Evolutionary conservation across 495 filamentous ascomycete genomes (phyloP), one percentile per base, ranked within the genome.

Genomic region (Penicillium chermesinum): DNA sequence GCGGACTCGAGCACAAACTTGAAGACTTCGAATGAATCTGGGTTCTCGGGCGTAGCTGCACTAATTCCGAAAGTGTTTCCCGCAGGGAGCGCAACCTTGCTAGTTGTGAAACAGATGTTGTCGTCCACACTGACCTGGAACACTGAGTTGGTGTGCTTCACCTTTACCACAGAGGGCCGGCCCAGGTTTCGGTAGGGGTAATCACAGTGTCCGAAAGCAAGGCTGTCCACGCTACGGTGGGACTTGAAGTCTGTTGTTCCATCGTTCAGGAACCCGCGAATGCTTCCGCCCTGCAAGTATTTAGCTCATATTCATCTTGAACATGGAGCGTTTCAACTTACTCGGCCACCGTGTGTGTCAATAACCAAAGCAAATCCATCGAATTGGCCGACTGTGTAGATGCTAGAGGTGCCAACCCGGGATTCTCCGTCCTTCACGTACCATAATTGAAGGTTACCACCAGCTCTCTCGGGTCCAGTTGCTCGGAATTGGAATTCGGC

Each of bases 251-350:
- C 86, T 49, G 73, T 81, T 18, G 71, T 81, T 45, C 91, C 93
- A 65, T 97, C 93, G 66, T 97, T 98, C 61, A 98, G 69, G 72
- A 97, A 97, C 16, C 87, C 93, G 48, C 93, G 75, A 43, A 98
- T 71, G 59, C 84, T 88, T 48, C 93, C 87, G 41, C 80, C 84
- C 82, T 85, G 51, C 37, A 33, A 38, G 18, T 46, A 38, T 27
- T 66, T 38, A 64, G 47, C 32, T 21, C 15, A 21, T 38, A 18
- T 30, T 19, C 35, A 21, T 2, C 30, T 25, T 4, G 22, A 13
- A 7, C 9, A n/a, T 33, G 47, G 44, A 15, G 10, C 19, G 4
- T 10, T 32, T 18, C 16, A 14, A 59, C 70, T 14, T 65, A 81
- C 79, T 38, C 79, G 75, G 57, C 90, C 89, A 19, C 87, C 86